Base-by-base conservation (phyloP, 1,139 yeast genomes). In the Pichia inconspicua region DNA sequence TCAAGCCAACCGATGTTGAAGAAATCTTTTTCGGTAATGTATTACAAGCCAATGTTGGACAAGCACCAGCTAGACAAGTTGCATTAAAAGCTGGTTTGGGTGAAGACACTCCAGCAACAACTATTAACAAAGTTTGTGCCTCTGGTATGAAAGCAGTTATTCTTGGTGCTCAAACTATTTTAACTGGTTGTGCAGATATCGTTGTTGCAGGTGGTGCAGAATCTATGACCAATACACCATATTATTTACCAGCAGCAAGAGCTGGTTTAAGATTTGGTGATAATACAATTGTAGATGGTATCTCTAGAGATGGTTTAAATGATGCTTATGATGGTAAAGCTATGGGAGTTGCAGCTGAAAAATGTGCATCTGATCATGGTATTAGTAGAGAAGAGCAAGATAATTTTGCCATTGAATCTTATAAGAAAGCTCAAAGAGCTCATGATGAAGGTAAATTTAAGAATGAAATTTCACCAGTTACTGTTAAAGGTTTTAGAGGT, bases 121-220 rank as follows among this genome's bases (percentile, higher is more conserved):
- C 97, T 48, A 78, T 92, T 58, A 92, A 92, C 78, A 92, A 92
- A 73, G 97, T 92, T 50, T 92, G 98, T 74, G 97, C 98, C 41
- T 85, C 96, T 19, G 97, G 97, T 58, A 75, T 90, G 82, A 92
- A 92, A 73, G 81, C 96, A 40, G 80, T 87, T 61, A 88, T 90
- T 61, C 70, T 84, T 55, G 97, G 89, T 55, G 92, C 97, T 43
- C 97, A 90, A 71, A 72, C 92, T 53, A 90, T 92, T 62, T 70
- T 85, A 63, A 78, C 95, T 58, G 97, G 97, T 48, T 75, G 79
- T 56, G 95, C 96, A 48, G 97, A 89, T 62, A 82, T 92, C 57
- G 95, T 90, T 43, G 85, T 92, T 58, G 95, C 92, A 46, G 98
- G 97, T 60, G 98, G 98, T 63, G 94, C 96, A 55, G 98, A 92